Conservation (phyloP, 495 filamentous ascomycete genomes). For the Chaetomium fimeti region DNA sequence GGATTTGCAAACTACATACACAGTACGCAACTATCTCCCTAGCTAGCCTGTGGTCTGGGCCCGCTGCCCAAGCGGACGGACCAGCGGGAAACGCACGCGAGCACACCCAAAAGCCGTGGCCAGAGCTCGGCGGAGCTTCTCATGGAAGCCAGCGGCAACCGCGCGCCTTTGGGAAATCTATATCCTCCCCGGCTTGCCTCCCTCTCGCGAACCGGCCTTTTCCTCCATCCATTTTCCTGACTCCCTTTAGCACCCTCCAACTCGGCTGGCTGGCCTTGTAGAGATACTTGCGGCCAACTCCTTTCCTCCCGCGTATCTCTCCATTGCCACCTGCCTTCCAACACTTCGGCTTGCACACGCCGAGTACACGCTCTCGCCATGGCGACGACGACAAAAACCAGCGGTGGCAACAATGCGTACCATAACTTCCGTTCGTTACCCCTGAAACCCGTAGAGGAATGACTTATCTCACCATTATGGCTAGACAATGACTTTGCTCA, state of each 20-base stretch:
- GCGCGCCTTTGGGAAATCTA: not conserved
- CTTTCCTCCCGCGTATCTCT: not conserved
- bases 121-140: not conserved
- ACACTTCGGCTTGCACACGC: constrained; percentile 2
- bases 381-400: constrained; percentile 43
- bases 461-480: not conserved
- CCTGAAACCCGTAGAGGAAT: too few species aligned
- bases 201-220: not conserved
- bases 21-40: too few species aligned
- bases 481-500: constrained; percentile 57
- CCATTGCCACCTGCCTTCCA: not conserved
- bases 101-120: not conserved
- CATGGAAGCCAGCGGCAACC: too few species aligned
- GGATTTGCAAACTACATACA: not conserved
- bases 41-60: too few species aligned
- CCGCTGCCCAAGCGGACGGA: too few species aligned
- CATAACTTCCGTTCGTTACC: constrained; percentile 51
- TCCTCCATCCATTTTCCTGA: not conserved
- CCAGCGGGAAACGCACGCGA: not conserved
- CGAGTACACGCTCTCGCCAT: constrained; percentile 16
- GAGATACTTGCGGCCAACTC: not conserved
- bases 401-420: constrained; percentile 65
- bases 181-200: not conserved
- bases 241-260: not conserved
- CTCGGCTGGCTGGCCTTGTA: not conserved